These are phyloP conservation scores for Hypomyces perniciosus DNA, from an alignment of 2,329 filamentous ascomycete species.

Conservation along the genomic window DNA sequence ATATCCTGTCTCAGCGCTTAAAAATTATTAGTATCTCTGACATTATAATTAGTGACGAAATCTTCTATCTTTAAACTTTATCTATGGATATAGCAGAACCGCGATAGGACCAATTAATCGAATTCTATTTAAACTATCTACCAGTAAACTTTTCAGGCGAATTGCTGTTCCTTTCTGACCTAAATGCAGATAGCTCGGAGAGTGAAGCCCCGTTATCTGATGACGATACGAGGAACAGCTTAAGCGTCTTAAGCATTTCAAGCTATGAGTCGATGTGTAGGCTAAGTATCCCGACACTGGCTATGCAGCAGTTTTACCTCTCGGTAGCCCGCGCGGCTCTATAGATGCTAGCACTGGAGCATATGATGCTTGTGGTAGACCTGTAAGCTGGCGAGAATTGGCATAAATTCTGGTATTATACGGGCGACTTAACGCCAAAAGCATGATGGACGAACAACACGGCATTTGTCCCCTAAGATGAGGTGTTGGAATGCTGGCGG, in stretches of 20 bases:
- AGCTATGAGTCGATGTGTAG: background rate
- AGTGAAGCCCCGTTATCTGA: too few species aligned
- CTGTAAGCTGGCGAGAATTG: background rate
- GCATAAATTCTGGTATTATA: background rate
- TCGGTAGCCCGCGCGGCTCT: background rate
- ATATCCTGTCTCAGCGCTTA: background rate
- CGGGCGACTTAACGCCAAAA: background rate
- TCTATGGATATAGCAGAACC: background rate
- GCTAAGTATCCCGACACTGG: background rate
- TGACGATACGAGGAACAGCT: background rate
- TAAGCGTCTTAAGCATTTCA: too few species aligned
- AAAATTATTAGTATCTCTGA: background rate
- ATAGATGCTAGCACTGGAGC: background rate
- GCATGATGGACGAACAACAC: background rate
- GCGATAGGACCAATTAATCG: background rate
- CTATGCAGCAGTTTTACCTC: constrained; percentile 2
- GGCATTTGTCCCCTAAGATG: background rate
- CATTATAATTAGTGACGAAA: background rate
- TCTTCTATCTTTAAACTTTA: background rate
- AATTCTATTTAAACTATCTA: background rate
- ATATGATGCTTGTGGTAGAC: background rate
- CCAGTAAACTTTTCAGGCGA: background rate
- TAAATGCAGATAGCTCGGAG: background rate
- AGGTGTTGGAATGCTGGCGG: background rate
- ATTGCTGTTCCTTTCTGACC: background rate